Conservation (phyloP, 2,329 filamentous ascomycete genomes). For the Aurifilum marmelostoma region DNA sequence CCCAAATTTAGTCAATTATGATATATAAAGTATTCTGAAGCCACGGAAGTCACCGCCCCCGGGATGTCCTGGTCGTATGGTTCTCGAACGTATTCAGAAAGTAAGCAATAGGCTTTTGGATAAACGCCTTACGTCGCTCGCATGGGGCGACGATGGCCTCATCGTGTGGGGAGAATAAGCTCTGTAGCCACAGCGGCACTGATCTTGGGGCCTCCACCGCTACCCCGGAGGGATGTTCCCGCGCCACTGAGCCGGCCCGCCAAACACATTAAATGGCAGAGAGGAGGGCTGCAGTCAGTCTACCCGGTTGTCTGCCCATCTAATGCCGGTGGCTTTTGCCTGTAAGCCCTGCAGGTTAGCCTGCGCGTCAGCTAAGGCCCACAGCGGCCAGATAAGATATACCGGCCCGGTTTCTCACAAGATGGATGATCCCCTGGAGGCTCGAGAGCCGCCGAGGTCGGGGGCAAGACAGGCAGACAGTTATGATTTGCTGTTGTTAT, state of each 20-base stretch:
- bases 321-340: constrained; percentile 1
- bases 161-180: neutral
- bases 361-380: neutral
- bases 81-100: neutral
- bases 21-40: neutral
- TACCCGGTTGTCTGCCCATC: neutral
- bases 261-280: neutral
- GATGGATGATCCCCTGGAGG: neutral
- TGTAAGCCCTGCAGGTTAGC: neutral
- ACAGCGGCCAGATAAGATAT: constrained; percentile 24
- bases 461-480: neutral
- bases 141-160: constrained; percentile 26
- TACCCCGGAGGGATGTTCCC: neutral
- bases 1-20: neutral
- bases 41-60: neutral
- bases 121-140: neutral
- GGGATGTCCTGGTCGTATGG: neutral
- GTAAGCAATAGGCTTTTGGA: neutral
- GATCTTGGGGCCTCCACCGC: neutral
- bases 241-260: neutral
- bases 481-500: neutral
- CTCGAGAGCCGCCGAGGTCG: neutral
- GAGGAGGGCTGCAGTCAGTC: neutral
- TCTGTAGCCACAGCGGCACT: neutral
- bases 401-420: neutral